These are phyloP conservation scores for Trametes pubescens DNA, from an alignment of 1,284 basidiomycete genomes.

Conservation along the genomic window DNA sequence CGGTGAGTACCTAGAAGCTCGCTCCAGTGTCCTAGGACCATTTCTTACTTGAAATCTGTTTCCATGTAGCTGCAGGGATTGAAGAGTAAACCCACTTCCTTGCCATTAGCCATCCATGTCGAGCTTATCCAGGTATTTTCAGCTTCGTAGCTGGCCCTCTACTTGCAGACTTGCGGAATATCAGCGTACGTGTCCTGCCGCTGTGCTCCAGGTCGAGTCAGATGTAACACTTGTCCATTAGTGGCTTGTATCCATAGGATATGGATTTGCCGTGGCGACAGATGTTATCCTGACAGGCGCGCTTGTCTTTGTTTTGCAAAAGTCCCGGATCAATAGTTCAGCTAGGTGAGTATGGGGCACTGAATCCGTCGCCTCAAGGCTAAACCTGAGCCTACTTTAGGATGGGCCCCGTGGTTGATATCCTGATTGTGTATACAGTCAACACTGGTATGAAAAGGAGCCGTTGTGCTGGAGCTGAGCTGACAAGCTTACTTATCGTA, in stretches of 20 bases:
- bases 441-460: background rate
- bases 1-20: background rate
- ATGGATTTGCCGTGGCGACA: background rate
- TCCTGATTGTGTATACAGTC: background rate
- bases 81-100: background rate
- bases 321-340: conserved; percentile 3
- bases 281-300: conserved; percentile 16
- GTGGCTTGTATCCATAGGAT: conserved; percentile 15
- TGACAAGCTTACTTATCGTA: background rate
- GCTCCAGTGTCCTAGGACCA: background rate
- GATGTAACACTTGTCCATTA: background rate
- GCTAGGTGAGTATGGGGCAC: conserved; percentile 6
- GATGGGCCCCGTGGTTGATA: background rate
- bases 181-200: conserved; percentile 6
- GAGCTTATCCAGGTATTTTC: background rate
- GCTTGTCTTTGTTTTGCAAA: conserved; percentile 6
- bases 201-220: too few species aligned
- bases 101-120: background rate
- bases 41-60: background rate
- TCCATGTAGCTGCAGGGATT: background rate
- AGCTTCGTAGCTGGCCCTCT: background rate
- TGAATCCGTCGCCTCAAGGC: background rate
- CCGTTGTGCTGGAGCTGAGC: background rate
- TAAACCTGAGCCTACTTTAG: background rate
- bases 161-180: background rate